phyloP scores from a whole-genome alignment of 371 early-diverging fungal species.

The Gilbertella persicaria region DNA sequence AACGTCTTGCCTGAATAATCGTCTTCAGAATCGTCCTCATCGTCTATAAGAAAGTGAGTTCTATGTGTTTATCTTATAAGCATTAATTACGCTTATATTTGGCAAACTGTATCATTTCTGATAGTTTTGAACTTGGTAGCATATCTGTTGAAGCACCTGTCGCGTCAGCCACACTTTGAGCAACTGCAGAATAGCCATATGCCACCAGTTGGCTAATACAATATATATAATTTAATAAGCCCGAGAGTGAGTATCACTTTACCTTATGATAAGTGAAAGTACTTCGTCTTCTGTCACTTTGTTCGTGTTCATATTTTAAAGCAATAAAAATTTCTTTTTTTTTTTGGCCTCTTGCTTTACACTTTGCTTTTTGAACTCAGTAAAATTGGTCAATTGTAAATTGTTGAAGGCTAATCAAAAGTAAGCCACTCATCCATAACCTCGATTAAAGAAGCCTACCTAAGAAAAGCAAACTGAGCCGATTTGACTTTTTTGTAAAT shows the following conservation, averaged over 20 bases:
- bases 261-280: constrained; percentile 60
- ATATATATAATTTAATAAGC: background rate
- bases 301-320: constrained; percentile 21
- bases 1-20: constrained; percentile 30
- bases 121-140: constrained; percentile 54
- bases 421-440: too few relatives aligned
- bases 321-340: background rate
- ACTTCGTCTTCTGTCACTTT: constrained; percentile 55
- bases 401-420: too few relatives aligned
- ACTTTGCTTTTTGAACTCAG: too few relatives aligned
- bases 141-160: constrained; percentile 53
- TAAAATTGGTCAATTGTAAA: too few relatives aligned
- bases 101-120: constrained; percentile 55
- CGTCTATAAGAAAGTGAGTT: constrained; percentile 18
- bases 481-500: too few relatives aligned
- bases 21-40: constrained; percentile 45
- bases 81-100: constrained; percentile 50
- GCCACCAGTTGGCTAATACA: constrained; percentile 61
- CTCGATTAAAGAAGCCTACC: too few relatives aligned
- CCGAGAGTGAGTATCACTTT: background rate
- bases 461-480: too few relatives aligned
- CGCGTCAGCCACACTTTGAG: constrained; percentile 62
- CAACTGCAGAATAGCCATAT: constrained; percentile 64
- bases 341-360: too few relatives aligned
- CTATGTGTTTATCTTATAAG: too few relatives aligned